Evolutionary conservation across 345 rosid species (phyloP).

Genomic region (Ceriops tagal): DNA sequence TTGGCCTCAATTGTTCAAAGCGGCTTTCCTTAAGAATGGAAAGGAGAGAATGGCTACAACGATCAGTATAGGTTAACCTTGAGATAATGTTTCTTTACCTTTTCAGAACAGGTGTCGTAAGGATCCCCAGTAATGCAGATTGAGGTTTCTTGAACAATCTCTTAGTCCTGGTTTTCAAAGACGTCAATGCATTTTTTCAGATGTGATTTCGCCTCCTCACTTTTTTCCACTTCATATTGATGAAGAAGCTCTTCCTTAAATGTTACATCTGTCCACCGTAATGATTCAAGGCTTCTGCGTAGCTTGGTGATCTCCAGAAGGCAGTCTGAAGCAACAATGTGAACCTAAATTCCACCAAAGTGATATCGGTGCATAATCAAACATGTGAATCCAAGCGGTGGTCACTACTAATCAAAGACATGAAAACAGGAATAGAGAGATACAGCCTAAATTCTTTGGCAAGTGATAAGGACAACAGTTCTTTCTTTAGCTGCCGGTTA

Average conservation of each 20-base stretch:
- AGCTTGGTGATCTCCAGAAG: slow-evolving; percentile 52
- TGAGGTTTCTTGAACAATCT: slow-evolving; percentile 5
- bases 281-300: slow-evolving; percentile 32
- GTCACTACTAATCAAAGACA: not conserved
- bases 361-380: not conserved
- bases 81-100: no score
- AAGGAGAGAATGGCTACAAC: no score
- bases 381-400: not conserved
- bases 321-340: slow-evolving; percentile 74
- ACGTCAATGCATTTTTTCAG: slow-evolving; percentile 56
- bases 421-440: not conserved
- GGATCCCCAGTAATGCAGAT: no score
- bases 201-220: slow-evolving; percentile 64
- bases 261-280: slow-evolving; percentile 27
- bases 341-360: slow-evolving; percentile 46
- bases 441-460: no score
- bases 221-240: slow-evolving; percentile 67
- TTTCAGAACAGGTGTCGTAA: no score
- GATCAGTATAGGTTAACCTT: no score
- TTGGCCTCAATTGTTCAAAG: no score
- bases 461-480: no score
- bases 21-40: no score
- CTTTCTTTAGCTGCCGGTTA: no score
- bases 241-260: slow-evolving; percentile 52
- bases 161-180: slow-evolving; percentile 35